These are phyloP conservation scores for Nakazawaea wickerhamii DNA, from an alignment of 805 yeast genomes.

Conservation along the genomic window DNA sequence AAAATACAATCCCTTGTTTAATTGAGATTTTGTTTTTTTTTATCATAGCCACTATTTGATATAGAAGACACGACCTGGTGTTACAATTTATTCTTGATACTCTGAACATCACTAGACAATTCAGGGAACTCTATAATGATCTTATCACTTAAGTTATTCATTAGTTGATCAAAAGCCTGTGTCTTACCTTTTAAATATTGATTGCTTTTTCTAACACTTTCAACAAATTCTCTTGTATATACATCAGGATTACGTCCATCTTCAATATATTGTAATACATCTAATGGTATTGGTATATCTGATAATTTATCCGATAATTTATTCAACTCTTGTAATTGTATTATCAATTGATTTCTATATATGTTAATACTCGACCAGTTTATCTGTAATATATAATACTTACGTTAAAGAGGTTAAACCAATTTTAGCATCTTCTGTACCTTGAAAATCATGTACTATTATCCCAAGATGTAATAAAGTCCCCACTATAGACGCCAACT, in stretches of 20 bases:
- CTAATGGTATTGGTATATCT: slow-evolving; percentile 60
- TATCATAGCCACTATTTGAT: too few species aligned
- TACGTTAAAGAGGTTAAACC: slow-evolving; percentile 46
- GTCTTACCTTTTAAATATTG: slow-evolving; percentile 85
- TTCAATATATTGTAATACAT: slow-evolving; percentile 87
- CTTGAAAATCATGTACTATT: slow-evolving; percentile 89
- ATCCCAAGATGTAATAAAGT: slow-evolving; percentile 87
- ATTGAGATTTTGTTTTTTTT: too few species aligned
- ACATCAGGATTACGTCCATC: slow-evolving; percentile 97
- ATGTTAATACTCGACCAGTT: slow-evolving; percentile 14
- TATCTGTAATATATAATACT: slow-evolving; percentile 28
- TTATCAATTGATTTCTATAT: slow-evolving; percentile 31
- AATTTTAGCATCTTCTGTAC: slow-evolving; percentile 72
- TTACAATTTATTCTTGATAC: too few species aligned
- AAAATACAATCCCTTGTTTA: too few species aligned
- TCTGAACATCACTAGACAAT: slow-evolving; percentile 50
- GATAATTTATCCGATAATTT: slow-evolving; percentile 27
- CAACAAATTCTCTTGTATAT: slow-evolving; percentile 94
- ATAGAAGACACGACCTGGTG: too few species aligned
- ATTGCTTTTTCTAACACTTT: slow-evolving; percentile 84
- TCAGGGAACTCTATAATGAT: slow-evolving; percentile 78
- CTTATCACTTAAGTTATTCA: slow-evolving; percentile 63
- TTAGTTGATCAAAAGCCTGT: slow-evolving; percentile 48
- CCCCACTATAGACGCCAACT: slow-evolving; percentile 56
- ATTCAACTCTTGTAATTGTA: slow-evolving; percentile 31